Base-by-base conservation (phyloP, 164 flowering plant species). In the Buxus sempervirens region DNA sequence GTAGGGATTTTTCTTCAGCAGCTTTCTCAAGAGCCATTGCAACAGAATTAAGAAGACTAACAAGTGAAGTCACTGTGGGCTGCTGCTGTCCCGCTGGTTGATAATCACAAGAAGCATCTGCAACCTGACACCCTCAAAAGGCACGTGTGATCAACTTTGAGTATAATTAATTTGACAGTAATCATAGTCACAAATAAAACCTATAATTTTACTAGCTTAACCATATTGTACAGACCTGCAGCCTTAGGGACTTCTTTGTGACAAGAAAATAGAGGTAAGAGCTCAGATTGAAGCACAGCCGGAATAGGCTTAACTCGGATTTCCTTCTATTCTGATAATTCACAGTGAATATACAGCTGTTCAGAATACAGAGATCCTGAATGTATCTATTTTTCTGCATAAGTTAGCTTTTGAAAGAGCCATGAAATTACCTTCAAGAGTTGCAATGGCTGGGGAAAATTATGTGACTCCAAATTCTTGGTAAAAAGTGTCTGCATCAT, bases 201-300 rank as follows among this genome's bases (percentile, higher is more conserved):
- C 25, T 15, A 22, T 15, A 32, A 18, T n/a, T n/a, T 18, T 25
- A 36, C 28, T 28, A 21, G 18, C 5, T 45, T 20, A 56, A 28
- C 19, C 54, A 7, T 27, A 42, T 21, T 15, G 23, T 18, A 54
- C 66, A 54, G 75, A 95, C 99, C 96, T 84, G 97, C 62, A 95
- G 79, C 73, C 88, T 83, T 54, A 86, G 67, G 38, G 82, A 79
- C 72, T 90, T 92, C 82, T 83, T 95, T 15, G 85, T 83, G 38
- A 92, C 97, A 67, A 92, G 80, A 76, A 86, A 88, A 78, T 90
- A 89, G 14, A 95, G 83, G 71, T 95, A 95, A 38, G 93, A 88
- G 77, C 84, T 82, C 71, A 95, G 75, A 77, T 88, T 86, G 72
- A 86, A 90, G 86, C 88, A 89, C 41, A 95, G 80, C 36, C 75